These are phyloP conservation scores for Agastache rugosa DNA, from an alignment of 257 asterid genomes.

Conservation along the genomic window DNA sequence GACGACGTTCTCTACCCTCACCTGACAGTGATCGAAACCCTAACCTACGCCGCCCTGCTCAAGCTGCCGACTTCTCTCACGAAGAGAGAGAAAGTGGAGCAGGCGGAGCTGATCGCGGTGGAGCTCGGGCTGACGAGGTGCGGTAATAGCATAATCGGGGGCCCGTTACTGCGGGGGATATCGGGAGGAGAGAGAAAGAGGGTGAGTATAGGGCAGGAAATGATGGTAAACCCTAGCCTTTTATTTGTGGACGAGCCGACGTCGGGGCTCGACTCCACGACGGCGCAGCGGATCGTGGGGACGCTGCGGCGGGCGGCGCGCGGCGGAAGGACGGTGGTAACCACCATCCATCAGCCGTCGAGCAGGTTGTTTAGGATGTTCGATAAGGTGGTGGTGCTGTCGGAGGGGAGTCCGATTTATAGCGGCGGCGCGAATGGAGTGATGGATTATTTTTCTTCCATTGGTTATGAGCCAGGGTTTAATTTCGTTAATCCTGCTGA, in stretches of 20 bases:
- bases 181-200: conserved; percentile 92
- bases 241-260: conserved; percentile 90
- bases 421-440: conserved; percentile 51
- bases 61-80: conserved; percentile 63
- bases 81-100: conserved; percentile 57
- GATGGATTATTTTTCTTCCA: conserved; percentile 70
- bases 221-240: conserved; percentile 83
- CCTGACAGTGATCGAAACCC: conserved; percentile 76
- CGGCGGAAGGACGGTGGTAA: conserved; percentile 77
- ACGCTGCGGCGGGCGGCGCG: conserved; percentile 64
- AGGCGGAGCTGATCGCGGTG: conserved; percentile 57
- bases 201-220: conserved; percentile 87
- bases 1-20: conserved; percentile 87
- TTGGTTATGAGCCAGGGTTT: conserved; percentile 69
- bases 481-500: conserved; percentile 78
- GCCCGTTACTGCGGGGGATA: conserved; percentile 63
- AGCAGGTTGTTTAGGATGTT: conserved; percentile 81
- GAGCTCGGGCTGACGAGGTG: conserved; percentile 79
- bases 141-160: conserved; percentile 64
- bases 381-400: conserved; percentile 69
- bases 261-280: conserved; percentile 88
- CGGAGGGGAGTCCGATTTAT: conserved; percentile 74
- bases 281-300: conserved; percentile 67
- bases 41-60: conserved; percentile 70
- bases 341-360: conserved; percentile 92